Evolutionary conservation across 2,329 filamentous ascomycete species (phyloP).

Genomic region (Apiospora pterosperma): DNA sequence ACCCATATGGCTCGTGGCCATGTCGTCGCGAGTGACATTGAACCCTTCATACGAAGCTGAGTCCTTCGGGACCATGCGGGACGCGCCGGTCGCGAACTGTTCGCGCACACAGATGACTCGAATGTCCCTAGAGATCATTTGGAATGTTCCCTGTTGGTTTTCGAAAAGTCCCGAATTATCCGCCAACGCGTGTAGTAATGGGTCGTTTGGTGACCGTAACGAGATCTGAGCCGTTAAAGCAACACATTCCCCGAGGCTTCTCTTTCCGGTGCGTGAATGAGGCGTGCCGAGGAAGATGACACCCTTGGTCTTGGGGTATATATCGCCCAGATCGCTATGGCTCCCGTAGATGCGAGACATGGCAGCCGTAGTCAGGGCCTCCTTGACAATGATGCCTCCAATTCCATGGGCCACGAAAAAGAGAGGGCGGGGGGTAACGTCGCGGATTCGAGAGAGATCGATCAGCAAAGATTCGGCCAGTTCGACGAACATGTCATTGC

Average conservation of each 20-base stretch:
- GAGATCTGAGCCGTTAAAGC: constrained; percentile 1
- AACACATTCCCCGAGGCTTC: constrained; percentile 5
- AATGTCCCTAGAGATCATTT: constrained; percentile 7
- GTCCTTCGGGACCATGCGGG: constrained; percentile 2
- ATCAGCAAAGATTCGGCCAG: constrained; percentile 4
- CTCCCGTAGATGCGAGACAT: constrained; percentile 9
- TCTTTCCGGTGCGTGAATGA: constrained; percentile 2
- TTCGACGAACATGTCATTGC: neutral
- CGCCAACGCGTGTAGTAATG: neutral
- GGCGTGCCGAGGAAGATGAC: constrained; percentile 11
- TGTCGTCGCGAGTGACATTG: constrained; percentile 9
- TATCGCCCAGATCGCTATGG: constrained; percentile 7
- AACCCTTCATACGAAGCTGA: constrained; percentile 8
- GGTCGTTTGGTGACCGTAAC: neutral
- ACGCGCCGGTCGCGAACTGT: neutral
- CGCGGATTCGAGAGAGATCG: constrained; percentile 4
- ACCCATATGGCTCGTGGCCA: constrained; percentile 4
- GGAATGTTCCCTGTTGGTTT: constrained; percentile 6
- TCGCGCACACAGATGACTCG: constrained; percentile 9
- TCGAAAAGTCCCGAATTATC: constrained; percentile 4
- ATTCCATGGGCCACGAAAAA: constrained; percentile 11
- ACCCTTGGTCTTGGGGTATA: constrained; percentile 8
- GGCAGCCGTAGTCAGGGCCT: constrained; percentile 8
- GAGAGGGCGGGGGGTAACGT: neutral
- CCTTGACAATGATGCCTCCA: constrained; percentile 11